phyloP scores from a whole-genome alignment of 805 yeast species.

The Ogataea angusta region DNA sequence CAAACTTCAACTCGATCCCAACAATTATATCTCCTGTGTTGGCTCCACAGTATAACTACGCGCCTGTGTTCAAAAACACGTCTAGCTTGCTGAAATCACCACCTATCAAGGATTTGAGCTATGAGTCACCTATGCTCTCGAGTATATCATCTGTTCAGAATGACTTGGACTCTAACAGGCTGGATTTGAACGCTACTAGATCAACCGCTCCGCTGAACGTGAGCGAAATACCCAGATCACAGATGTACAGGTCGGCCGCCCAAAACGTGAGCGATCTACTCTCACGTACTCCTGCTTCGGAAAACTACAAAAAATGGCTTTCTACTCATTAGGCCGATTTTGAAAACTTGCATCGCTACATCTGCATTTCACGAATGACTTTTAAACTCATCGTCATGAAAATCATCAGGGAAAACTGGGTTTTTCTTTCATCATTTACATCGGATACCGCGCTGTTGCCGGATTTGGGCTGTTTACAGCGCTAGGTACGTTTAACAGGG shows the following conservation, averaged over 20 bases:
- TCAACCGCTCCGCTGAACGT: not conserved
- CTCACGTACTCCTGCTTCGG: constrained; percentile 28
- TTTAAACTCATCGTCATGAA: not conserved
- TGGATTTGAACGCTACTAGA: constrained; percentile 27
- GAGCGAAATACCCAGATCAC: constrained; percentile 7
- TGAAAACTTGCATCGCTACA: constrained; percentile 5
- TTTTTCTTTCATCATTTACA: constrained; percentile 2
- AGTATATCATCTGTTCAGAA: constrained; percentile 12
- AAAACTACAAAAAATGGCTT: constrained; percentile 33
- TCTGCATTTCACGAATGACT: constrained; percentile 4
- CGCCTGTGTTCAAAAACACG: not conserved
- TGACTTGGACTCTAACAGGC: constrained; percentile 31
- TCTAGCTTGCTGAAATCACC: constrained; percentile 22
- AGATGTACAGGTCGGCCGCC: constrained; percentile 12
- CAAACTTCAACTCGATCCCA: constrained; percentile 12
- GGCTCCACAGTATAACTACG: constrained; percentile 26
- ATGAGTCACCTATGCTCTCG: constrained; percentile 32
- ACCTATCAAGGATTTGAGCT: constrained; percentile 24
- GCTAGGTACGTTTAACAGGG: not conserved
- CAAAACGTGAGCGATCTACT: constrained; percentile 30
- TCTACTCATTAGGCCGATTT: constrained; percentile 22
- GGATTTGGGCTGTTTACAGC: not conserved
- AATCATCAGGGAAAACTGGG: constrained; percentile 3
- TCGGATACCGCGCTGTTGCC: not conserved
- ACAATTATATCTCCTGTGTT: constrained; percentile 30